Base-by-base conservation (phyloP, 2,329 filamentous ascomycete species). In the Sarocladiaceae sp. region DNA sequence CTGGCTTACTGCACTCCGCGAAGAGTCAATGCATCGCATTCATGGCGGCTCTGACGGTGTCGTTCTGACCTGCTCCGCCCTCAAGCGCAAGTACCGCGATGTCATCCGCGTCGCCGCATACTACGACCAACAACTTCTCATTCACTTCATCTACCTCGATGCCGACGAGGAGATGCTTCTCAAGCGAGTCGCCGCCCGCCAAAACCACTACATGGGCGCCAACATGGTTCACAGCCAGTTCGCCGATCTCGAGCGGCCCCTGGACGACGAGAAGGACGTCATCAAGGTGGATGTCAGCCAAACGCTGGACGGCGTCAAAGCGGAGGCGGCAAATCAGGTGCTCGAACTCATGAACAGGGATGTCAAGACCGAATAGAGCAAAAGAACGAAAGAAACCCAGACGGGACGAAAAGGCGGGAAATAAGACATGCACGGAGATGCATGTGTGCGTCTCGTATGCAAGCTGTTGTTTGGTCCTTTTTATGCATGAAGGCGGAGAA, bases 81-180 rank as follows among this genome's bases (percentile, higher is more conserved):
- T 99, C 51, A 97, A 97, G 78, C 88, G 89, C 68, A 97, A 96
- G 73, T 99, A 99, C 76, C 86, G 94, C 60, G 94, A 99, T 62
- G 88, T 93, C 56, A 90, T 94, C 66, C 83, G 89, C 28, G 84
- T 92, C 8, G 88, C 88, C 7, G 84, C 84, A 15, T 91, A 92
- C 72, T 87, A 87, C 67, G 78, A 84, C 57, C 81, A 84, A 52
- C 79, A 80, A 52, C 80, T 92, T n/a, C 76, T 81, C 55, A 82
- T 97, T 49, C 93, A 97, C 71, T 97, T 99, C 66, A 85, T 99
- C 60, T 99, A 93, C 71, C 84, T 99, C 35, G 80, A 86, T 58
- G 90, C 92, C 1, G 75, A 82, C 39, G 88, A 95, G 68, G 80
- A 84, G 53, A 78, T 88, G 10, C 79, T 97, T 26, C 74, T 95